These are phyloP conservation scores for Penicillium oxalicum DNA, from an alignment of 2,329 filamentous ascomycete genomes.

Conservation along the genomic window DNA sequence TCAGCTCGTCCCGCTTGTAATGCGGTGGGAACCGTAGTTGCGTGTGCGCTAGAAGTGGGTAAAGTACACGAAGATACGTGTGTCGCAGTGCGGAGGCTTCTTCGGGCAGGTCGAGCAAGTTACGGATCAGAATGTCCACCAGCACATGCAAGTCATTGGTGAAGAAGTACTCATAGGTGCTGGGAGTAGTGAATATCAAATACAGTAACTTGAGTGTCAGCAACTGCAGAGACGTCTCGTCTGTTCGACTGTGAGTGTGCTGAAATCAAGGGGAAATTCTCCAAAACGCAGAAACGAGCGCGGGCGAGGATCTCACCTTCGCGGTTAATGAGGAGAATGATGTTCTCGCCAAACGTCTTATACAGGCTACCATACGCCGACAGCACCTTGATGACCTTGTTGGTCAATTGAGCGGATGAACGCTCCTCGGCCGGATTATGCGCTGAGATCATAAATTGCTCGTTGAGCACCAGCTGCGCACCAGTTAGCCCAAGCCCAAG, in stretches of 20 bases:
- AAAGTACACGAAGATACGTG: constrained; percentile 88
- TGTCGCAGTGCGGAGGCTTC: constrained; percentile 70
- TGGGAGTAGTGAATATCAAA: constrained; percentile 83
- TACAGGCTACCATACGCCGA: constrained; percentile 73
- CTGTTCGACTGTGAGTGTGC: constrained; percentile 24
- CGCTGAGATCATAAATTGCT: constrained; percentile 88
- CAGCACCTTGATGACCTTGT: constrained; percentile 86
- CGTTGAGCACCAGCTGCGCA: constrained; percentile 79
- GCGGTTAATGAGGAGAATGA: constrained; percentile 89
- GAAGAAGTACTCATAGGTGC: constrained; percentile 97
- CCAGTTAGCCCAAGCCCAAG: neutral
- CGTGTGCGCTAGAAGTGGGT: constrained; percentile 84
- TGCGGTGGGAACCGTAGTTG: constrained; percentile 80
- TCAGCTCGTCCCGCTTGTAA: constrained; percentile 85
- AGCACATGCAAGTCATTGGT: constrained; percentile 94
- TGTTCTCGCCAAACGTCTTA: constrained; percentile 95
- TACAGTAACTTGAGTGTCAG: constrained; percentile 96
- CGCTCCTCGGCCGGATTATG: constrained; percentile 45
- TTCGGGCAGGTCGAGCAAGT: constrained; percentile 89
- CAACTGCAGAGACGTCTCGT: constrained; percentile 86
- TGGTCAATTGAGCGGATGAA: constrained; percentile 60
- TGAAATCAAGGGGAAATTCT: too few relatives aligned
- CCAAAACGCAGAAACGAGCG: neutral
- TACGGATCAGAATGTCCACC: constrained; percentile 91
- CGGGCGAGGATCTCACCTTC: constrained; percentile 51